A percentile compares a stretch with the other conserved stretches of the same genome.
Evolutionary conservation across 257 asterid species (phyloP).

Genomic region (Forsythia suspensa): DNA sequence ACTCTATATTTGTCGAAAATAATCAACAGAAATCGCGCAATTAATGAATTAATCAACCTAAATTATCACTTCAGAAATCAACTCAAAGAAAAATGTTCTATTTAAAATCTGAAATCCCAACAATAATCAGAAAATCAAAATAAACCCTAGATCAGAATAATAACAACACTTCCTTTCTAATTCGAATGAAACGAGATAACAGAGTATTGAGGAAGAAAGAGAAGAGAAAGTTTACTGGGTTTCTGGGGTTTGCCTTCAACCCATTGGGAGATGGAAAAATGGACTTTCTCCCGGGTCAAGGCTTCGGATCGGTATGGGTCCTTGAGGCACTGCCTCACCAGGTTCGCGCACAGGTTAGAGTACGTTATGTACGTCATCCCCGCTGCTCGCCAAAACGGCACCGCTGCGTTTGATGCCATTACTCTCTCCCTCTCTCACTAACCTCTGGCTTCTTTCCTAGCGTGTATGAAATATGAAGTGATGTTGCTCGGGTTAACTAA

Average conservation of each 20-base stretch:
- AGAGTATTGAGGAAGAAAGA: too few relatives aligned
- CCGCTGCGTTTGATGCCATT: slow-evolving; percentile 67
- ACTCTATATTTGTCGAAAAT: not conserved
- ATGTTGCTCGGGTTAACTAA: too few relatives aligned
- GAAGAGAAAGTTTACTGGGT: slow-evolving; percentile 43
- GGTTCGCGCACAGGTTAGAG: slow-evolving; percentile 74
- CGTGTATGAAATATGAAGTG: too few relatives aligned
- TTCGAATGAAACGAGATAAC: not conserved
- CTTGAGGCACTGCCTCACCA: slow-evolving; percentile 86
- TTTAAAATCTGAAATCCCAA: not conserved
- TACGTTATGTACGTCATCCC: slow-evolving; percentile 91
- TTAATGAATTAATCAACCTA: not conserved
- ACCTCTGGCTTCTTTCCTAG: too few relatives aligned
- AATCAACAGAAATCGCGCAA: not conserved
- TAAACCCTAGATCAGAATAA: not conserved
- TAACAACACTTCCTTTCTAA: not conserved
- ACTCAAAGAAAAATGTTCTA: too few relatives aligned
- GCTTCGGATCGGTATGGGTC: slow-evolving; percentile 76
- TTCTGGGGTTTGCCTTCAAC: slow-evolving; percentile 72
- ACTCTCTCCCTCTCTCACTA: slow-evolving; percentile 13
- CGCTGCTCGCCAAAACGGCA: slow-evolving; percentile 83
- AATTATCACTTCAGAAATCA: not conserved
- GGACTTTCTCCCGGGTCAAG: slow-evolving; percentile 82
- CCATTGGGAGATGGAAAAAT: slow-evolving; percentile 72
- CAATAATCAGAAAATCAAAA: not conserved